phyloP scores from a whole-genome alignment of 306 rosid species.

The Vigna mungo region DNA sequence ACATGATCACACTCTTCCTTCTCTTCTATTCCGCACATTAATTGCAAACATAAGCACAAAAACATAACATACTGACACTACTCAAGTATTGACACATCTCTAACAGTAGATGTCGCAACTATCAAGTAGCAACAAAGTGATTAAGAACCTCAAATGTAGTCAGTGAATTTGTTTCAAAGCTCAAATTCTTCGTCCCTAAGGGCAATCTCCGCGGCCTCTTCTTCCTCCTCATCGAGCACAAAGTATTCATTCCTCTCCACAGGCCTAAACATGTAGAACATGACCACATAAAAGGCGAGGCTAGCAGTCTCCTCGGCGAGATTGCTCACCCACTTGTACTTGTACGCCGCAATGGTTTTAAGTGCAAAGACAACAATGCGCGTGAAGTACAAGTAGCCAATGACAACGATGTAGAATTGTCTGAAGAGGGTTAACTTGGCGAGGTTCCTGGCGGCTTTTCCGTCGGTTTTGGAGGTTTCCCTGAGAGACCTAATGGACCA shows the following conservation, averaged over 20 bases:
- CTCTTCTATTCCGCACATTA: conserved; percentile 36
- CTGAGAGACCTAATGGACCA: conserved; percentile 86
- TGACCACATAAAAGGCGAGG: conserved; percentile 67
- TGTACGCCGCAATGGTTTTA: conserved; percentile 79
- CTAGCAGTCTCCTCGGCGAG: conserved; percentile 85
- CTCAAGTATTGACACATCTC: conserved; percentile 36
- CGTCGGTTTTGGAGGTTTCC: conserved; percentile 94
- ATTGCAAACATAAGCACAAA: conserved; percentile 30
- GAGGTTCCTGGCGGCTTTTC: conserved; percentile 83
- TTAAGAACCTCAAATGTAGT: conserved; percentile 35
- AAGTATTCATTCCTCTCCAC: conserved; percentile 78
- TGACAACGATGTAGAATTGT: conserved; percentile 84
- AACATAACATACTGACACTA: conserved; percentile 37
- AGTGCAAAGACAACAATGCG: conserved; percentile 85
- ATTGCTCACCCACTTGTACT: conserved; percentile 91
- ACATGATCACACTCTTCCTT: conserved; percentile 18
- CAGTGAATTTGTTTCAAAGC: conserved; percentile 54
- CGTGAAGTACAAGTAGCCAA: conserved; percentile 84
- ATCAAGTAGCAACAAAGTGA: conserved; percentile 21
- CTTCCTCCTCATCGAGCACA: conserved; percentile 83
- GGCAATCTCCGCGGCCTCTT: conserved; percentile 88
- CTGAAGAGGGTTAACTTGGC: conserved; percentile 84
- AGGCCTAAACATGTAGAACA: conserved; percentile 93
- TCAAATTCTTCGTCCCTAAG: conserved; percentile 83
- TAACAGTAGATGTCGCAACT: conserved; percentile 35